Percentiles rank a stretch among this genome's conserved stretches.
Conservation (phyloP, 2,329 filamentous ascomycete species). For the Penicillium sp. region DNA sequence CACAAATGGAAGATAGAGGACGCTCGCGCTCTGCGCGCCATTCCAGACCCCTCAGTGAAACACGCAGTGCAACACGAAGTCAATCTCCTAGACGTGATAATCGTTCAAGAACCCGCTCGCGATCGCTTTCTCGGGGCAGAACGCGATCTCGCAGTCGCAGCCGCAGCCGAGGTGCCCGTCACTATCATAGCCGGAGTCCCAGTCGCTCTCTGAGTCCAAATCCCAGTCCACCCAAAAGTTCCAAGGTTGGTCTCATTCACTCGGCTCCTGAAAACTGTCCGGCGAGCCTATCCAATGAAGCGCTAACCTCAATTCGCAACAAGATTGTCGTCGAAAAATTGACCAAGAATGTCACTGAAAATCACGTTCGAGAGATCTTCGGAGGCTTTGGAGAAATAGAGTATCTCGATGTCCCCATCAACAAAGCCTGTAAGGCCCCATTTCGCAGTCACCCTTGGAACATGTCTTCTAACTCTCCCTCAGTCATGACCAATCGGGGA, state of each 20-base stretch:
- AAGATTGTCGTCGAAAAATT: slow-evolving; percentile 95
- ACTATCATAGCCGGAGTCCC: slow-evolving; percentile 38
- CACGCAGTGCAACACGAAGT: slow-evolving; percentile 32
- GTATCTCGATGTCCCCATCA: slow-evolving; percentile 88
- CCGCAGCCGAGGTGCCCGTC: slow-evolving; percentile 45
- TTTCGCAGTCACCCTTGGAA: too few species aligned
- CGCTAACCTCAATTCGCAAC: not conserved
- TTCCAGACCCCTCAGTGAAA: slow-evolving; percentile 39
- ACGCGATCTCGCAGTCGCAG: slow-evolving; percentile 38
- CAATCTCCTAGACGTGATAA: slow-evolving; percentile 26
- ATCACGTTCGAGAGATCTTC: slow-evolving; percentile 89
- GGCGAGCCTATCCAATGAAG: too few species aligned
- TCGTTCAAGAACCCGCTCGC: slow-evolving; percentile 30
- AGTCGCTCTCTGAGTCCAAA: slow-evolving; percentile 33
- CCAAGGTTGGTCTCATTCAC: slow-evolving; percentile 33
- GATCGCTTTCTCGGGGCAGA: slow-evolving; percentile 31
- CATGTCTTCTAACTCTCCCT: not conserved
- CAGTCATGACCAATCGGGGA: slow-evolving; percentile 86
- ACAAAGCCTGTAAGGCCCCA: slow-evolving; percentile 69
- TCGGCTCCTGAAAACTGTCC: not conserved
- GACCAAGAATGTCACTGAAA: slow-evolving; percentile 90
- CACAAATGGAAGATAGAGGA: slow-evolving; percentile 18
- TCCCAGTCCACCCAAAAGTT: slow-evolving; percentile 32
- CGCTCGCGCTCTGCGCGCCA: slow-evolving; percentile 32
- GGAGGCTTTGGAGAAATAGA: slow-evolving; percentile 81